These are phyloP conservation scores for Xylariaceae sp. DNA, from an alignment of 2,329 filamentous ascomycete species.

Conservation along the genomic window DNA sequence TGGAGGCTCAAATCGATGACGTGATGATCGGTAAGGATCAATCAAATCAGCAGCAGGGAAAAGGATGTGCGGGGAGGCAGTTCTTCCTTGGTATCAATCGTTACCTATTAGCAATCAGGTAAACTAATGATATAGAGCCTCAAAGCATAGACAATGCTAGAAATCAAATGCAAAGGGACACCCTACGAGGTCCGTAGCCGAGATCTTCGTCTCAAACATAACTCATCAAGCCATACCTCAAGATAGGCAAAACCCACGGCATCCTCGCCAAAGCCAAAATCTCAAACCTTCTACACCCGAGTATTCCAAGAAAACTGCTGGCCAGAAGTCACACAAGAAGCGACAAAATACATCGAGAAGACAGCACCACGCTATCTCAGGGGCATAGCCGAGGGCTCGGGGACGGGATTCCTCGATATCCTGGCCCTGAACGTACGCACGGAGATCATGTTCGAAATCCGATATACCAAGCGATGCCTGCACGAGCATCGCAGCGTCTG, in stretches of 20 bases:
- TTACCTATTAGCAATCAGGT: not conserved
- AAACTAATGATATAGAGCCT: no score
- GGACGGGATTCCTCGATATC: constrained; percentile 44
- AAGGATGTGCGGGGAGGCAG: no score
- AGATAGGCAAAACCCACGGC: constrained; percentile 36
- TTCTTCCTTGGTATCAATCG: no score
- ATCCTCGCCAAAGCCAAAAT: constrained; percentile 30
- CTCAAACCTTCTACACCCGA: constrained; percentile 32
- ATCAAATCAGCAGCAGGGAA: no score
- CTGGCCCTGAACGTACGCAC: constrained; percentile 53
- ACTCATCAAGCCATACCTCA: no score
- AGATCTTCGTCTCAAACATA: not conserved
- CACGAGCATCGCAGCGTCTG: constrained; percentile 40
- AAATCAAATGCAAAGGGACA: constrained; percentile 18
- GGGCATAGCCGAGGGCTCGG: constrained; percentile 50
- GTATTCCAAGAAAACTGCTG: constrained; percentile 36
- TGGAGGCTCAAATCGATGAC: no score
- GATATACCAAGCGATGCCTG: constrained; percentile 45
- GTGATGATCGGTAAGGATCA: no score
- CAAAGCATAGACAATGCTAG: no score
- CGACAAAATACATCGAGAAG: constrained; percentile 41
- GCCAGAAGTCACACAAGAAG: constrained; percentile 31
- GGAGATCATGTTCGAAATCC: constrained; percentile 40
- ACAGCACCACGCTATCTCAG: constrained; percentile 35
- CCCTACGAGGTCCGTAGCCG: constrained; percentile 5